These are phyloP conservation scores for Klebsormidium nitens DNA, from an alignment of 139 green algal genomes.

Conservation along the genomic window DNA sequence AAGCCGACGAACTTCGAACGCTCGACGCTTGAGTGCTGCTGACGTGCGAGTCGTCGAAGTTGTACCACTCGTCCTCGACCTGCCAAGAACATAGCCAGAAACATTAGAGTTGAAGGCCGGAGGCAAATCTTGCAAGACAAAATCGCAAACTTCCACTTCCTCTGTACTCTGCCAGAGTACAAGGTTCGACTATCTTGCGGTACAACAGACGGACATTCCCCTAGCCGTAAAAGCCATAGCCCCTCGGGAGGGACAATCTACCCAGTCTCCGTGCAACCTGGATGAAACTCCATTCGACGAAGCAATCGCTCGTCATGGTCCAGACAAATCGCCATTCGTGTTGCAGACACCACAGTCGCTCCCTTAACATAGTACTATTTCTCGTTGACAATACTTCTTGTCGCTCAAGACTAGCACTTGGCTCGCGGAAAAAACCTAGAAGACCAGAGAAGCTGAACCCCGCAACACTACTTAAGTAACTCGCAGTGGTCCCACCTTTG, in stretches of 20 bases:
- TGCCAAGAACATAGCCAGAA: neutral
- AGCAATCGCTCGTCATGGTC: neutral
- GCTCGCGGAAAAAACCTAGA: neutral
- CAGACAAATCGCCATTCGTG: neutral
- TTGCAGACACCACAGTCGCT: neutral
- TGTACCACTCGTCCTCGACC: slow-evolving; percentile 58
- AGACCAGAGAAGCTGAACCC: neutral
- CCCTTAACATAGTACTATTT: no score
- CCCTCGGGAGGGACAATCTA: neutral
- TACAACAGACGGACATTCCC: neutral
- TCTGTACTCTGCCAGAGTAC: neutral
- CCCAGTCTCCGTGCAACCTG: neutral
- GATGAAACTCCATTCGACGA: neutral
- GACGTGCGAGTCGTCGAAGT: slow-evolving; percentile 79
- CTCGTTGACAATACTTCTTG: neutral
- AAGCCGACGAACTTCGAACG: slow-evolving; percentile 59
- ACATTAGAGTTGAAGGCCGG: no score
- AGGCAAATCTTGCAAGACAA: neutral
- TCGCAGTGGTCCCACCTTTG: slow-evolving; percentile 18
- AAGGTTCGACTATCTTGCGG: no score
- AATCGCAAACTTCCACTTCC: neutral
- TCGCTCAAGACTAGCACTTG: neutral
- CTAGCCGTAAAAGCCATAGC: neutral
- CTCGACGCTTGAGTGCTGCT: slow-evolving; percentile 11
- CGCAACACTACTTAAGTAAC: neutral